Evolutionary conservation across 2,329 filamentous ascomycete species (phyloP).

Genomic region (Tolypocladium ovalisporum): DNA sequence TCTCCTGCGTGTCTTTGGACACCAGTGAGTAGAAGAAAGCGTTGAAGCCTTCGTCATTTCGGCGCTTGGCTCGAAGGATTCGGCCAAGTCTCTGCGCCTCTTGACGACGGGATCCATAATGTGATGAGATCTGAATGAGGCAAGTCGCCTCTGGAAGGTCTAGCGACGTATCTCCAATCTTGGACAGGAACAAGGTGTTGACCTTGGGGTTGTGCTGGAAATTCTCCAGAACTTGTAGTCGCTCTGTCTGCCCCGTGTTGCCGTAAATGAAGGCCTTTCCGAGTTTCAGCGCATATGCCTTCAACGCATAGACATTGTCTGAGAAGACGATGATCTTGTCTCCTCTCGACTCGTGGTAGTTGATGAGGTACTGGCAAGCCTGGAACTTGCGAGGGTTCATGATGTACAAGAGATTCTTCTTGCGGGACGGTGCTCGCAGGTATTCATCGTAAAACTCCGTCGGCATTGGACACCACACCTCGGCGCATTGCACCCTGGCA

Average conservation of each 20-base stretch:
- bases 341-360: slow-evolving; percentile 88
- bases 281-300: slow-evolving; percentile 74
- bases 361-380: slow-evolving; percentile 94
- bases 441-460: slow-evolving; percentile 97
- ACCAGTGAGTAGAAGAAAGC: slow-evolving; percentile 98
- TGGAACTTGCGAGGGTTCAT: slow-evolving; percentile 99
- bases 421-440: slow-evolving; percentile 51
- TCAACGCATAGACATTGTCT: slow-evolving; percentile 88
- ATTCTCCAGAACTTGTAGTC: slow-evolving; percentile 78
- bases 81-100: slow-evolving; percentile 89
- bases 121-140: slow-evolving; percentile 92
- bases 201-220: slow-evolving; percentile 87
- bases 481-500: slow-evolving; percentile 91
- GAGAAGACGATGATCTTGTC: slow-evolving; percentile 99
- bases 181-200: slow-evolving; percentile 90
- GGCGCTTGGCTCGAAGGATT: slow-evolving; percentile 85
- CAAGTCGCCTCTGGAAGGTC: slow-evolving; percentile 95
- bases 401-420: slow-evolving; percentile 58
- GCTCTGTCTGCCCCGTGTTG: slow-evolving; percentile 74
- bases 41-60: slow-evolving; percentile 97
- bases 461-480: slow-evolving; percentile 99
- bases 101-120: slow-evolving; percentile 93
- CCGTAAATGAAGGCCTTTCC: slow-evolving; percentile 87
- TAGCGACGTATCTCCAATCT: slow-evolving; percentile 97
- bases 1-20: slow-evolving; percentile 93